Percentiles rank a stretch among this genome's conserved stretches.
Conservation (phyloP, 148 eudicot species). For the Nepenthes mirabilis region DNA sequence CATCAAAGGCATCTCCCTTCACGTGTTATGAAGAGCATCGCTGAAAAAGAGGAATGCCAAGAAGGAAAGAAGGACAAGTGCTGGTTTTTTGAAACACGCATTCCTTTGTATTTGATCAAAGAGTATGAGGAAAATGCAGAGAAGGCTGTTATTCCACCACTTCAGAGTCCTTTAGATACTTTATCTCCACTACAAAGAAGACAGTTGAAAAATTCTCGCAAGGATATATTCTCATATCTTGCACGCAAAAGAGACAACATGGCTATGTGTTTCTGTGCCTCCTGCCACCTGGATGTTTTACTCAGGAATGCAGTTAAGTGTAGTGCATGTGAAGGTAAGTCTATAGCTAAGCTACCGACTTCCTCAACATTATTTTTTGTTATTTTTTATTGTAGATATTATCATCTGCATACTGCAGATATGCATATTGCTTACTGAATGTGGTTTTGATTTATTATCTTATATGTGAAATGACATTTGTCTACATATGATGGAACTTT, state of each 20-base stretch:
- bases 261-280: constrained; percentile 46
- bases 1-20: constrained; percentile 84
- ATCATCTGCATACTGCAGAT: too few relatives aligned
- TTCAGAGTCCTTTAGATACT: constrained; percentile 15
- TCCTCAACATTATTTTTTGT: too few relatives aligned
- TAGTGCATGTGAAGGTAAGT: constrained; percentile 75
- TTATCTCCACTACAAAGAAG: constrained; percentile 43
- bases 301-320: constrained; percentile 61
- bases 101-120: constrained; percentile 82
- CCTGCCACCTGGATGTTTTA: constrained; percentile 57
- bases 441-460: too few relatives aligned
- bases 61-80: constrained; percentile 52
- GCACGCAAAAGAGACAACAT: constrained; percentile 38
- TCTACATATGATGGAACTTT: too few relatives aligned
- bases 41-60: constrained; percentile 53
- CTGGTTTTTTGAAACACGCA: constrained; percentile 71
- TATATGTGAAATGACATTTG: too few relatives aligned
- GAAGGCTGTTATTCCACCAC: constrained; percentile 9
- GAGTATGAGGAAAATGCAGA: constrained; percentile 57
- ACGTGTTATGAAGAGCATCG: constrained; percentile 62
- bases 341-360: background rate
- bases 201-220: constrained; percentile 56
- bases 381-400: too few relatives aligned
- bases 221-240: constrained; percentile 54
- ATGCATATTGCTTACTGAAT: too few relatives aligned